phyloP scores from a whole-genome alignment of 495 filamentous ascomycete species.

The Penicillium tannophilum region DNA sequence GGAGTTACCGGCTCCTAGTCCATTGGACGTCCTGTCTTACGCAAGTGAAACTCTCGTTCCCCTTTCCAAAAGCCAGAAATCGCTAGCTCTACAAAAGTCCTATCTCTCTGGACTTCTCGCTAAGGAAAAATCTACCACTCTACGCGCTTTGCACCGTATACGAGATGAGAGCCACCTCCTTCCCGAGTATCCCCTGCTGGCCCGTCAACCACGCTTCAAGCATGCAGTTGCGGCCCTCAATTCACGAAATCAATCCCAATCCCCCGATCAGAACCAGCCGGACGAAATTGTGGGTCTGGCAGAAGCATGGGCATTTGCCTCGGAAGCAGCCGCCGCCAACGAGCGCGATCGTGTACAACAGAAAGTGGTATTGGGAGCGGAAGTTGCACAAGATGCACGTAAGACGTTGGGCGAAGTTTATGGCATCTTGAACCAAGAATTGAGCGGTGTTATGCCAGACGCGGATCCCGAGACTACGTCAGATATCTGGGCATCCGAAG shows the following conservation, averaged over 20 bases:
- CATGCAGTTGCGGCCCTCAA: constrained; percentile 38
- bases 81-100: constrained; percentile 63
- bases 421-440: constrained; percentile 38
- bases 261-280: constrained; percentile 18
- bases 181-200: constrained; percentile 58
- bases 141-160: constrained; percentile 59
- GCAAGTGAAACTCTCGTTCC: constrained; percentile 56
- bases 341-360: constrained; percentile 42
- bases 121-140: constrained; percentile 60
- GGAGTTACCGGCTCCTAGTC: constrained; percentile 21
- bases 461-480: constrained; percentile 17
- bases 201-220: constrained; percentile 47
- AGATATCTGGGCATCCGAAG: constrained; percentile 44
- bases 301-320: constrained; percentile 54
- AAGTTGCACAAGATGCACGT: constrained; percentile 35
- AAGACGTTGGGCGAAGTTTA: constrained; percentile 38
- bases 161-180: constrained; percentile 71
- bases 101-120: constrained; percentile 59
- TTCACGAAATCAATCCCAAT: constrained; percentile 22
- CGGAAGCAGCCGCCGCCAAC: constrained; percentile 38
- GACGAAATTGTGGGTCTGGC: constrained; percentile 42
- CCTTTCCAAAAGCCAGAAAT: constrained; percentile 63
- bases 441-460: constrained; percentile 24
- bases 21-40: constrained; percentile 51
- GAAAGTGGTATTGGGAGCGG: constrained; percentile 35